phyloP scores from a whole-genome alignment of 23 red algal genomes.

The Porphyridium purpureum region DNA sequence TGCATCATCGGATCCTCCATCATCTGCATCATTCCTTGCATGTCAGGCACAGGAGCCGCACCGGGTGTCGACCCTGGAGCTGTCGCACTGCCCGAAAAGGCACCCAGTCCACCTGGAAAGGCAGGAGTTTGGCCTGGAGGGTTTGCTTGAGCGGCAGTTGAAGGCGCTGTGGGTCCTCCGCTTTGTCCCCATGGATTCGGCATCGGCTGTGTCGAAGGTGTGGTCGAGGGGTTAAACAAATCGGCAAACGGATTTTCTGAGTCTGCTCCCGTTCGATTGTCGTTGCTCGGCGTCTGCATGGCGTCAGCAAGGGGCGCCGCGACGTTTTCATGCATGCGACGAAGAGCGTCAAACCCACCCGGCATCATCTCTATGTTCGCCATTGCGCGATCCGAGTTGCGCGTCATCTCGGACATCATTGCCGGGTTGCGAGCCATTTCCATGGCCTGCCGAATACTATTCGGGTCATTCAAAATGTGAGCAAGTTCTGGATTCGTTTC shows the following conservation, averaged over 20 bases:
- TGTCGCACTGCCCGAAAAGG: slow-evolving; percentile 1
- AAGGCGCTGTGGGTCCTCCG: too few relatives aligned
- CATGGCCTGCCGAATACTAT: slow-evolving; percentile 79
- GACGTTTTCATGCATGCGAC: slow-evolving; percentile 86
- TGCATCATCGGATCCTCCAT: slow-evolving; percentile 62
- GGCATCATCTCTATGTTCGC: slow-evolving; percentile 99
- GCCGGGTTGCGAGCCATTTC: slow-evolving; percentile 81
- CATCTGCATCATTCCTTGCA: slow-evolving; percentile 30
- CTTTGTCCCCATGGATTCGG: slow-evolving; percentile 61
- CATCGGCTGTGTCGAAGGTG: slow-evolving; percentile 39
- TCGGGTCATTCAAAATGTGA: slow-evolving; percentile 83
- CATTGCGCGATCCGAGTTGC: slow-evolving; percentile 89
- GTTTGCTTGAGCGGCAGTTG: neutral
- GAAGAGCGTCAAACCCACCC: slow-evolving; percentile 91
- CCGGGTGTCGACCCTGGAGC: neutral
- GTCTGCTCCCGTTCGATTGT: slow-evolving; percentile 1
- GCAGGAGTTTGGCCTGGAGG: neutral
- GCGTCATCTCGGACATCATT: slow-evolving; percentile 94
- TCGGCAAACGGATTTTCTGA: slow-evolving; percentile 46
- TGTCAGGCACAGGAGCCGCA: slow-evolving; percentile 1
- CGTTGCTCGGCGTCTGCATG: slow-evolving; percentile 1
- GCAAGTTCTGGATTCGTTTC: slow-evolving; percentile 85
- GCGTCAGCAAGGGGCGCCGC: slow-evolving; percentile 72
- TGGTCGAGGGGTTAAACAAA: slow-evolving; percentile 25
- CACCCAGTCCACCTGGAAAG: neutral